Evolutionary conservation across 1,284 basidiomycete genomes (phyloP).

Genomic region (Gymnopus androsaceus): DNA sequence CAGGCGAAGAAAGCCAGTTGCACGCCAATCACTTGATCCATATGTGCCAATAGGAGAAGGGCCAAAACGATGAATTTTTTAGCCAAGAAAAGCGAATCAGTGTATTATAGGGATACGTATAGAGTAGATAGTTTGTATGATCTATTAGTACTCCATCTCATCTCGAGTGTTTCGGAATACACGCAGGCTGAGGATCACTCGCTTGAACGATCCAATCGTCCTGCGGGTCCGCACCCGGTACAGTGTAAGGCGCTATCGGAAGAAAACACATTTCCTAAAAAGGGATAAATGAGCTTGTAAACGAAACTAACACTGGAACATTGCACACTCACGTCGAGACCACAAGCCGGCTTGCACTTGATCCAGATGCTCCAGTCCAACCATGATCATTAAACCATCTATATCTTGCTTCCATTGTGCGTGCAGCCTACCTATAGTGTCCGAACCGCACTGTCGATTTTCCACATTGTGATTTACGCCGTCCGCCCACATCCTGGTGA

Average conservation of each 20-base stretch:
- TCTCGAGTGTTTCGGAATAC: constrained; percentile 1
- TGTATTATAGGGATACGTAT: too few species aligned
- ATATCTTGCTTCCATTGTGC: constrained; percentile 32
- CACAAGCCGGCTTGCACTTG: constrained; percentile 42
- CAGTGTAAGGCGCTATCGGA: constrained; percentile 44
- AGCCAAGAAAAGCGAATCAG: too few species aligned
- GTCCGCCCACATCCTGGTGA: constrained; percentile 8
- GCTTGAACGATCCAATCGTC: constrained; percentile 6
- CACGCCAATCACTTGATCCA: too few species aligned
- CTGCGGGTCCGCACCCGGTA: constrained; percentile 1
- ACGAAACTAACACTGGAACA: not conserved
- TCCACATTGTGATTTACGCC: not conserved
- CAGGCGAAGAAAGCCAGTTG: too few species aligned
- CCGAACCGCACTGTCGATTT: too few species aligned
- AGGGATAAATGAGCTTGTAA: not conserved
- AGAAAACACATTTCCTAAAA: constrained; percentile 48
- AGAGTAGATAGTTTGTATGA: too few species aligned
- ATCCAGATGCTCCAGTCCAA: constrained; percentile 50
- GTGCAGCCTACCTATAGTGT: constrained; percentile 16
- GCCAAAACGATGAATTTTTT: too few species aligned
- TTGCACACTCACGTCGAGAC: constrained; percentile 37
- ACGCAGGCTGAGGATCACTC: constrained; percentile 1
- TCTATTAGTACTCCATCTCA: too few species aligned
- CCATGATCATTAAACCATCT: constrained; percentile 40
- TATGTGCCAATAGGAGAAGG: too few species aligned